A percentile compares a stretch with the other conserved stretches of the same genome.
Conservation (phyloP, 2,329 filamentous ascomycete genomes). For the Monosporascus sp. region DNA sequence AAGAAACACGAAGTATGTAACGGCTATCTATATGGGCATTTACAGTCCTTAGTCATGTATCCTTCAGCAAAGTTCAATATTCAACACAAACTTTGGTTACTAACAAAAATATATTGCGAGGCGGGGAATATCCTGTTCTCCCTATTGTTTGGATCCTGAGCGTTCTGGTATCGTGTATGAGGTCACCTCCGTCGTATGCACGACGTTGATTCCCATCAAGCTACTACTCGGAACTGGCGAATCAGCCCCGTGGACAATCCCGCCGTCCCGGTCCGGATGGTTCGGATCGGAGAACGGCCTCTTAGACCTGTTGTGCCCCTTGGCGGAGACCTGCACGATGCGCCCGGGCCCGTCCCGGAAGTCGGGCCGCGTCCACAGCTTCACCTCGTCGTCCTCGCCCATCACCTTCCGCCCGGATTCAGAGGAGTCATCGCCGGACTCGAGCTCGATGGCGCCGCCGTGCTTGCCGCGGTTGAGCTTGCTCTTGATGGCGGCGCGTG, state of each 20-base stretch:
- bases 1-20: too few relatives aligned
- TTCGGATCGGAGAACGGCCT: background rate
- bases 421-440: constrained; percentile 27
- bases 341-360: constrained; percentile 54
- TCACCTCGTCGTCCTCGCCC: constrained; percentile 37
- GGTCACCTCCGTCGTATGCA: background rate
- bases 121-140: too few relatives aligned
- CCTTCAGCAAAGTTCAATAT: too few relatives aligned
- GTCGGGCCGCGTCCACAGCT: constrained; percentile 40
- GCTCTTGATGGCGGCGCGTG: background rate
- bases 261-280: background rate
- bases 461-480: background rate
- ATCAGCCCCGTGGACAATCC: background rate
- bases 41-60: too few relatives aligned
- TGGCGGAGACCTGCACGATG: constrained; percentile 14
- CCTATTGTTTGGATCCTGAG: too few relatives aligned
- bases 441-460: constrained; percentile 1
- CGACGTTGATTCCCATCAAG: background rate
- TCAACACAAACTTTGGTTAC: too few relatives aligned
- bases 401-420: constrained; percentile 39
- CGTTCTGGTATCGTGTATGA: background rate
- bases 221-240: background rate
- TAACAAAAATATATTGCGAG: too few relatives aligned
- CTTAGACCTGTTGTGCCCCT: constrained; percentile 8
- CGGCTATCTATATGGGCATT: too few relatives aligned